phyloP scores from a whole-genome alignment of 306 rosid species.

The Cicer judaicum region DNA sequence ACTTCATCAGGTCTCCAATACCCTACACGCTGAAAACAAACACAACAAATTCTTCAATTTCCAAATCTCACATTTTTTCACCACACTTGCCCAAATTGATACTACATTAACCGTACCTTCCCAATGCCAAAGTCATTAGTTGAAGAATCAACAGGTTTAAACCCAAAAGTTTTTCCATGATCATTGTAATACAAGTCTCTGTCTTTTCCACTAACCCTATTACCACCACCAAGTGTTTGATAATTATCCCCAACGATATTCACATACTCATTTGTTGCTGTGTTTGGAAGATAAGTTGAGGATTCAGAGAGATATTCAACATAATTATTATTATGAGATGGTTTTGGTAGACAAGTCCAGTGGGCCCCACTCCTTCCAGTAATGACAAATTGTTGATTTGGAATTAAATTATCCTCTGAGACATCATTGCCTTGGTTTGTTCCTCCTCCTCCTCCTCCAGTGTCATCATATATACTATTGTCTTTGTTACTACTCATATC shows the following conservation, averaged over 20 bases:
- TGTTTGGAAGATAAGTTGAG: conserved; percentile 53
- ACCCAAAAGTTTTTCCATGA: conserved; percentile 49
- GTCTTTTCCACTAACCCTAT: conserved; percentile 48
- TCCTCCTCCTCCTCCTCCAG: conserved; percentile 4
- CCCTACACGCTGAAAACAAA: conserved; percentile 44
- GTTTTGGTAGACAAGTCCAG: conserved; percentile 57
- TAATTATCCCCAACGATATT: conserved; percentile 49
- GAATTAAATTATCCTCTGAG: conserved; percentile 40
- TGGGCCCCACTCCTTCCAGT: conserved; percentile 49
- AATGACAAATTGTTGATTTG: conserved; percentile 38
- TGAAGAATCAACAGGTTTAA: conserved; percentile 54
- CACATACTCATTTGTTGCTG: conserved; percentile 42
- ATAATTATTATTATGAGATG: conserved; percentile 44
- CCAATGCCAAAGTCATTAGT: conserved; percentile 44
- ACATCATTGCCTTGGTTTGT: conserved; percentile 43
- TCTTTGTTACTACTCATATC: conserved; percentile 49
- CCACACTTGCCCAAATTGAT: background rate
- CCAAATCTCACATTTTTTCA: background rate
- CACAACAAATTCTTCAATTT: background rate
- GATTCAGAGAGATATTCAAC: conserved; percentile 67
- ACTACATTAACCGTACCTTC: conserved; percentile 50
- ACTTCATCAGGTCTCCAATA: conserved; percentile 46
- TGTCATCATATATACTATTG: background rate
- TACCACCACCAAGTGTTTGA: conserved; percentile 42
- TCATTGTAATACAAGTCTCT: conserved; percentile 46